These are phyloP conservation scores for Sarcodon sp. DNA, from an alignment of 768 basidiomycete species.

Conservation along the genomic window DNA sequence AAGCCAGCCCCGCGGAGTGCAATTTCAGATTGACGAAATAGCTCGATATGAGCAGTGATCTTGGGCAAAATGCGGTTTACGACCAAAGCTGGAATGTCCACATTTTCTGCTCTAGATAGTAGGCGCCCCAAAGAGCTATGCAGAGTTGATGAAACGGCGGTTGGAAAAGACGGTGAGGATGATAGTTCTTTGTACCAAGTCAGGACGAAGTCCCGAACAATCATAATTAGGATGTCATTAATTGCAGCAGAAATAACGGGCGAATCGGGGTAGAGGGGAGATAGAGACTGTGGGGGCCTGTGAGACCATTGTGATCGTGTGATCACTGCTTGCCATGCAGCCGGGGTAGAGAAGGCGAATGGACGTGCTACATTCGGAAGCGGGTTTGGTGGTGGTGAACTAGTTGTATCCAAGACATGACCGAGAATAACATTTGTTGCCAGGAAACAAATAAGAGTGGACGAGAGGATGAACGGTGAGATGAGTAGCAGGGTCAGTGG, in stretches of 20 bases:
- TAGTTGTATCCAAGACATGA: slow-evolving; percentile 40
- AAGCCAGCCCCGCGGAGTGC: slow-evolving; percentile 73
- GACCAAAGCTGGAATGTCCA: slow-evolving; percentile 66
- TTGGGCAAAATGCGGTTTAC: slow-evolving; percentile 84
- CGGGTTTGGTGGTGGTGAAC: slow-evolving; percentile 17
- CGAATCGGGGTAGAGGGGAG: slow-evolving; percentile 52
- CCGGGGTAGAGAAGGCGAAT: slow-evolving; percentile 80
- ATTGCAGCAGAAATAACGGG: slow-evolving; percentile 57
- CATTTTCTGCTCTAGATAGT: slow-evolving; percentile 34
- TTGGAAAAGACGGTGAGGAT: slow-evolving; percentile 78
- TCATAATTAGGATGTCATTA: slow-evolving; percentile 69
- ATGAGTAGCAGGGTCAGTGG: slow-evolving; percentile 53
- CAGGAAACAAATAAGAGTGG: slow-evolving; percentile 38
- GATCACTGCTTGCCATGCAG: slow-evolving; percentile 87
- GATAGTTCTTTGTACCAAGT: slow-evolving; percentile 87
- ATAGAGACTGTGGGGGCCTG: slow-evolving; percentile 50
- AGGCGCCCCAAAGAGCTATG: slow-evolving; percentile 53
- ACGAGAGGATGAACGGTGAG: slow-evolving; percentile 41
- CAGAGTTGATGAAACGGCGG: slow-evolving; percentile 65
- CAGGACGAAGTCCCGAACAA: slow-evolving; percentile 78
- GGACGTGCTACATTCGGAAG: slow-evolving; percentile 55
- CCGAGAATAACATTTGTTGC: slow-evolving; percentile 41
- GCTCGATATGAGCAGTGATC: slow-evolving; percentile 80
- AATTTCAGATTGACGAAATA: slow-evolving; percentile 82
- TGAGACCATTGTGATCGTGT: slow-evolving; percentile 88